phyloP scores from a whole-genome alignment of 1,139 yeast species.

The Pneumocystis murina region DNA sequence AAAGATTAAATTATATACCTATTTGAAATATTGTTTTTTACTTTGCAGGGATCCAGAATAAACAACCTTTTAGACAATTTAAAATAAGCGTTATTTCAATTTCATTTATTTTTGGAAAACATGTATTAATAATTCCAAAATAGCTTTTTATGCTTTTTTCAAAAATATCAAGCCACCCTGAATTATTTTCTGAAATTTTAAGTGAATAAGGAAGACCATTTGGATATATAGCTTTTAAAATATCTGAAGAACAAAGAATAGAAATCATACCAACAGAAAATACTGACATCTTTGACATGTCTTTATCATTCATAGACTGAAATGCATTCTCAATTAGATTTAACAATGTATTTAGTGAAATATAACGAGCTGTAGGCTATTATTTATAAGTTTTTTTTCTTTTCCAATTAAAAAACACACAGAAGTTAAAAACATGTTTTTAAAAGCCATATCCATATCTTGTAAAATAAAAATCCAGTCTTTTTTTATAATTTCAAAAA shows the following conservation, averaged over 20 bases:
- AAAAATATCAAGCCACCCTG: slow-evolving; percentile 87
- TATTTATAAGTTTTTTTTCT: neutral
- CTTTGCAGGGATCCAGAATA: slow-evolving; percentile 62
- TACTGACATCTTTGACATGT: slow-evolving; percentile 47
- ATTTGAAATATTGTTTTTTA: neutral
- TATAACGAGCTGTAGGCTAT: slow-evolving; percentile 42
- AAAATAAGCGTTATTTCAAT: slow-evolving; percentile 40
- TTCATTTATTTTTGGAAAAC: slow-evolving; percentile 24
- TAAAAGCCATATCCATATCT: slow-evolving; percentile 67
- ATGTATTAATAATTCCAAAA: slow-evolving; percentile 24
- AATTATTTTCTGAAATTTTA: slow-evolving; percentile 58
- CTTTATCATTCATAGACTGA: slow-evolving; percentile 78
- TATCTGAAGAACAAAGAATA: slow-evolving; percentile 48
- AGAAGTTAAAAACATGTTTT: slow-evolving; percentile 46
- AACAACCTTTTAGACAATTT: slow-evolving; percentile 73
- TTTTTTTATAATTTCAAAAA: slow-evolving; percentile 90
- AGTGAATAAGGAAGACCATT: slow-evolving; percentile 45
- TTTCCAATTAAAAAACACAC: neutral
- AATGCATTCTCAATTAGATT: slow-evolving; percentile 91
- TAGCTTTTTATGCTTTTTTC: slow-evolving; percentile 36
- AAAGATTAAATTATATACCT: slow-evolving; percentile 19
- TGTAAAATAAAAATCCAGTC: slow-evolving; percentile 84
- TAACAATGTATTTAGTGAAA: slow-evolving; percentile 61
- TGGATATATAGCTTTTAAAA: slow-evolving; percentile 42
- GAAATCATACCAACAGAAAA: slow-evolving; percentile 38